Conservation (phyloP, 495 filamentous ascomycete genomes). For the Cercophora scortea region DNA sequence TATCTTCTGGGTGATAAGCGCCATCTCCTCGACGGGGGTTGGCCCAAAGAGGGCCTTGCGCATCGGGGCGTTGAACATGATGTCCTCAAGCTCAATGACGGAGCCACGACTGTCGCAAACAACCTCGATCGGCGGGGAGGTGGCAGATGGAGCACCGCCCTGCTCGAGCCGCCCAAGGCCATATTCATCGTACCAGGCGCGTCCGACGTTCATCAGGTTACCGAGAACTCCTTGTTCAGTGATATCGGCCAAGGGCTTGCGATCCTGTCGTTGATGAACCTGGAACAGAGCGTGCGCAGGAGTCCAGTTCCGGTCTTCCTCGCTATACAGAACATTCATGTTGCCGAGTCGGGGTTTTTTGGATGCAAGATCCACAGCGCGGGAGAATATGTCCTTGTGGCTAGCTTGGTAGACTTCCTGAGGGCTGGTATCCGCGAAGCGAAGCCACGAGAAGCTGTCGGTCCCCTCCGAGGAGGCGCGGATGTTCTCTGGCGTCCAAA, state of each 20-base stretch:
- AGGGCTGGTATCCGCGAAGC: constrained; percentile 72
- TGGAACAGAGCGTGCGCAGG: constrained; percentile 74
- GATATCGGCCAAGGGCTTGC: constrained; percentile 58
- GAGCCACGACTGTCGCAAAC: constrained; percentile 62
- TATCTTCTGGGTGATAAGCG: constrained; percentile 61
- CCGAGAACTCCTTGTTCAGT: constrained; percentile 65
- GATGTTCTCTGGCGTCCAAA: constrained; percentile 80
- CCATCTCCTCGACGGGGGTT: constrained; percentile 58
- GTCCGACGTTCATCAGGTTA: constrained; percentile 73
- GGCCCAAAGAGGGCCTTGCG: constrained; percentile 69
- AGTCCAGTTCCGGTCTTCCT: constrained; percentile 51
- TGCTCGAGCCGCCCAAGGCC: constrained; percentile 74
- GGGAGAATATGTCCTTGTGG: constrained; percentile 44
- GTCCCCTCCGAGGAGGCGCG: constrained; percentile 44
- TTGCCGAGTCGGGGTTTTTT: constrained; percentile 43
- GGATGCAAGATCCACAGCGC: constrained; percentile 49
- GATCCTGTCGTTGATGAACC: constrained; percentile 63
- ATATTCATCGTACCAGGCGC: constrained; percentile 52
- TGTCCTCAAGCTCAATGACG: constrained; percentile 58
- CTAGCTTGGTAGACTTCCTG: constrained; percentile 62
- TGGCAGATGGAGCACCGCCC: constrained; percentile 62
- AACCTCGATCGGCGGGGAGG: constrained; percentile 83
- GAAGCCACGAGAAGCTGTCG: constrained; percentile 80
- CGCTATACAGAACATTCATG: constrained; percentile 37
- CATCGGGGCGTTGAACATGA: constrained; percentile 69